Evolutionary conservation across 1,139 yeast species (phyloP).

Genomic region (Hyphopichia fennica): DNA sequence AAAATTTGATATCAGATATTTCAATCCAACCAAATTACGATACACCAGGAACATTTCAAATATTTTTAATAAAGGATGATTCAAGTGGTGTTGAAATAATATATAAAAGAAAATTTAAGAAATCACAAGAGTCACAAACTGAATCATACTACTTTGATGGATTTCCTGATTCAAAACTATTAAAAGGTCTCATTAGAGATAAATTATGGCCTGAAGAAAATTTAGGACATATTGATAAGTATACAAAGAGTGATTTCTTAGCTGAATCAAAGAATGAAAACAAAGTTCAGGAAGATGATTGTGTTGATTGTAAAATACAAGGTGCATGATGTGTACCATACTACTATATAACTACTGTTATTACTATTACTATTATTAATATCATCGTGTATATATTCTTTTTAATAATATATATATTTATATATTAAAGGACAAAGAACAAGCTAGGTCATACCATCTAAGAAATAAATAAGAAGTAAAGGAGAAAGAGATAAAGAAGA

Average conservation of each 20-base stretch:
- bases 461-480: no score
- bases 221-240: slow-evolving; percentile 37
- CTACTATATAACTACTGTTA: no score
- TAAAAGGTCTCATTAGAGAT: slow-evolving; percentile 37
- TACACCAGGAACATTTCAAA: slow-evolving; percentile 40
- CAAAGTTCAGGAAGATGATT: neutral
- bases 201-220: slow-evolving; percentile 26
- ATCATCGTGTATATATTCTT: no score
- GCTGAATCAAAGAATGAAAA: neutral
- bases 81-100: slow-evolving; percentile 17
- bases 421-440: no score
- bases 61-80: slow-evolving; percentile 15
- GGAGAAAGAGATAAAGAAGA: no score
- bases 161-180: slow-evolving; percentile 46
- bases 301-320: slow-evolving; percentile 1
- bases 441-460: no score
- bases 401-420: no score
- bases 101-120: slow-evolving; percentile 41
- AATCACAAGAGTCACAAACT: slow-evolving; percentile 24
- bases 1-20: slow-evolving; percentile 29
- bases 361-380: no score
- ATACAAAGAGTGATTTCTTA: slow-evolving; percentile 8
- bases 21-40: slow-evolving; percentile 40
- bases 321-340: neutral
- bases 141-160: slow-evolving; percentile 41